Base-by-base conservation (phyloP, 73 alveolate genomes). In the Paramecium pentaurelia region DNA sequence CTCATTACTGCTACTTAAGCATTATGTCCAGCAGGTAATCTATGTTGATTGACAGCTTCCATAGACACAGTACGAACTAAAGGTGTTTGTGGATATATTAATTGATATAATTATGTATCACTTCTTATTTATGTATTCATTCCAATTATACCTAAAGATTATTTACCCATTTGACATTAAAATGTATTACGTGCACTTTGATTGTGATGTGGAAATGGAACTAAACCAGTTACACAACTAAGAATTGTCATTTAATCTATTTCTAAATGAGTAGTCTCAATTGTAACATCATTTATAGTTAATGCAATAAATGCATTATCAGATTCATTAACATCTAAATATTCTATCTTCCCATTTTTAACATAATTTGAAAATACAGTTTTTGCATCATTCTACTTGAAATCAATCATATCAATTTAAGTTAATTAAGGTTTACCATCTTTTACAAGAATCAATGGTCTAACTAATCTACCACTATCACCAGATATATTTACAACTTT, bases 1-100 rank as follows among this genome's bases (percentile, higher is more conserved):
- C 99, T 95, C 58, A 99, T 97, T 38, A 99, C 99, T 7, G 99
- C 99, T 18, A 99, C 99, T 36, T 98, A 98, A 34, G 99, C 99
- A 94, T 99, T 99, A 20, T 99, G 97, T 34, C 99, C 99, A 80
- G 99, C 99, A 8, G 99, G 99, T 44, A 99, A 92, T 85, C 97
- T 95, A 32, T 97, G 99, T 71, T 95, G 96, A 93, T 98, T 96
- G 45, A 97, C 95, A 92, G 97, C 92, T 94, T 99, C 99, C n/a
- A 98, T 97, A 14, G 99, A 97, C 77, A 95, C 95, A 49, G 99
- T 98, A 93, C 98, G 96, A 28, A 98, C 99, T 86, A 99, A 92
- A 27, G 99, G 99, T 86, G 95, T 95, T 92, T 8, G 99, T 2
- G 99, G 99, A 20, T 99, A 97, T 20, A 98, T 98, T 92, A 98